Evolutionary conservation across 768 basidiomycete genomes (phyloP).

Genomic region (Harrya chromipes): DNA sequence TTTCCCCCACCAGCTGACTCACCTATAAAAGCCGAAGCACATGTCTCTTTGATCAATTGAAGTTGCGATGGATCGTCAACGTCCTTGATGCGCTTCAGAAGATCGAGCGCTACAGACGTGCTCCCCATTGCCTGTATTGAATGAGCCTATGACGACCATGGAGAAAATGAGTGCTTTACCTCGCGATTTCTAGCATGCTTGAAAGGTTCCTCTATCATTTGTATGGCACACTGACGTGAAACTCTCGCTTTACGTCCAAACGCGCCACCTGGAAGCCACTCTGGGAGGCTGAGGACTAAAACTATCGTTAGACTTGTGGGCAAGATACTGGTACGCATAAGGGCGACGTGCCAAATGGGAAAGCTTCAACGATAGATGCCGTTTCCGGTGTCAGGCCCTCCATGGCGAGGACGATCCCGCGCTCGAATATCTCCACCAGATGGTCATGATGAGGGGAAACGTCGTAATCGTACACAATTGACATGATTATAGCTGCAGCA

Average conservation of each 20-base stretch:
- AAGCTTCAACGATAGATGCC: no score
- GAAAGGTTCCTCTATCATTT: constrained; percentile 16
- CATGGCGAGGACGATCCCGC: no score
- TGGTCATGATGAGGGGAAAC: no score
- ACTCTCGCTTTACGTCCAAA: constrained; percentile 26
- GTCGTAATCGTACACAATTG: no score
- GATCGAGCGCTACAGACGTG: constrained; percentile 13
- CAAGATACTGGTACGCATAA: no score
- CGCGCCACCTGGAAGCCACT: constrained; percentile 20
- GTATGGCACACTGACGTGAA: constrained; percentile 1
- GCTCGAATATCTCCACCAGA: no score
- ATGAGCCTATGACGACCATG: background rate
- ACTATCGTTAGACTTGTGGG: background rate
- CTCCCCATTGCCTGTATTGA: constrained; percentile 5
- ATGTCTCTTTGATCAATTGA: constrained; percentile 7
- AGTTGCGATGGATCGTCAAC: constrained; percentile 7
- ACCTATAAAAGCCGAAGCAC: constrained; percentile 17
- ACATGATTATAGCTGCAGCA: no score
- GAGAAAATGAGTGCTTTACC: background rate
- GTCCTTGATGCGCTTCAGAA: background rate
- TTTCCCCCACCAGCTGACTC: background rate
- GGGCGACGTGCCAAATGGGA: no score
- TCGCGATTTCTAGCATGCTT: constrained; percentile 12
- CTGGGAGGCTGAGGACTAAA: constrained; percentile 13
- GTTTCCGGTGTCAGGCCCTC: constrained; percentile 9